These are phyloP conservation scores for Canavalia gladiata DNA, from an alignment of 306 rosid species.

Conservation along the genomic window DNA sequence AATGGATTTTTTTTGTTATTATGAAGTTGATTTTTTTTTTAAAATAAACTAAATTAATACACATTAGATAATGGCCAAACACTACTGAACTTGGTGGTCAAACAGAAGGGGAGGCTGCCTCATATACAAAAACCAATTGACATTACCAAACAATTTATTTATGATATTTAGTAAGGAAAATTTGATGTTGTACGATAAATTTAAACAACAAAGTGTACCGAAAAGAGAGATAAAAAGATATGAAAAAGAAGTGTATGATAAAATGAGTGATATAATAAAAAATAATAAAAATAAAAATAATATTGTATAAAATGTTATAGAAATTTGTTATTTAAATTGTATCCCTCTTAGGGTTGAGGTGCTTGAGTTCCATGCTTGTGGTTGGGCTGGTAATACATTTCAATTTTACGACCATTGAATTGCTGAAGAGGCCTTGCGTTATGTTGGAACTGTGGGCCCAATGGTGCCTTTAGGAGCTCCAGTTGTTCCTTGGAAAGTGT, in stretches of 20 bases:
- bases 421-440: constrained; percentile 81
- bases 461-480: constrained; percentile 66
- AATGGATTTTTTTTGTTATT: not conserved
- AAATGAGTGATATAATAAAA: too few relatives aligned
- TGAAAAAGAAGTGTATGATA: too few relatives aligned
- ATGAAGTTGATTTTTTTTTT: too few relatives aligned
- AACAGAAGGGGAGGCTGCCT: not conserved
- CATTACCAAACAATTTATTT: not conserved
- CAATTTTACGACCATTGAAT: constrained; percentile 71
- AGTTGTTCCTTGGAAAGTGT: constrained; percentile 69
- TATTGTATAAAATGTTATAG: too few relatives aligned
- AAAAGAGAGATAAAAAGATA: too few relatives aligned
- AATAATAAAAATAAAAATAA: too few relatives aligned
- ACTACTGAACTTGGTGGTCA: not conserved
- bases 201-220: too few relatives aligned
- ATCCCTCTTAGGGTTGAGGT: not conserved
- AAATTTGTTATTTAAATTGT: too few relatives aligned
- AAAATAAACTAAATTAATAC: too few relatives aligned
- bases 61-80: not conserved
- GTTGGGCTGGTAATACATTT: constrained; percentile 39
- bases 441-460: constrained; percentile 53
- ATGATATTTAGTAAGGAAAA: not conserved
- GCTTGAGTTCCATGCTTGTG: not conserved
- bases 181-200: too few relatives aligned
- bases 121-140: not conserved